Conservation (phyloP, 306 rosid species). For the Cucurbita maxima region DNA sequence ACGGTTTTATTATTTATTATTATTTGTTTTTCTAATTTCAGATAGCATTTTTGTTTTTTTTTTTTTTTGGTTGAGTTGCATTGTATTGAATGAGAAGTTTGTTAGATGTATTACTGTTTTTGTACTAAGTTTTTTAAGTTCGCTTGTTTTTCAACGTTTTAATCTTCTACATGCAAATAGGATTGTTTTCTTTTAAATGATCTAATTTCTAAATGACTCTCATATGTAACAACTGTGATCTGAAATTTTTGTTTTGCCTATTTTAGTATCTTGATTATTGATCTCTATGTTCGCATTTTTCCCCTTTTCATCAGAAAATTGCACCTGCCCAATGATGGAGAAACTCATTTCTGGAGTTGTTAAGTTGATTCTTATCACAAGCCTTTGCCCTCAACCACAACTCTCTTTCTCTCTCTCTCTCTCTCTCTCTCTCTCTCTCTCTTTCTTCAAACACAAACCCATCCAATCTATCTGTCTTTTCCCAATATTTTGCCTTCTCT, state of each 20-base stretch:
- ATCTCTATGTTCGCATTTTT: background rate
- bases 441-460: background rate
- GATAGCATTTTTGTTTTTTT: background rate
- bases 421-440: constrained; percentile 2
- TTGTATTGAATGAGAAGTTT: background rate
- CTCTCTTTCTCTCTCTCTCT: background rate
- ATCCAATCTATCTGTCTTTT: background rate
- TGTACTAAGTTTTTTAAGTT: background rate
- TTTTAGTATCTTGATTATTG: background rate
- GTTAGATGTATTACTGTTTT: background rate
- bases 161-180: background rate
- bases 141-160: background rate
- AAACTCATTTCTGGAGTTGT: background rate
- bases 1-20: background rate
- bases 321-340: background rate
- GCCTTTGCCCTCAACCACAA: background rate
- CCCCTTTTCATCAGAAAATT: background rate
- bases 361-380: background rate
- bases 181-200: background rate
- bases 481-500: background rate
- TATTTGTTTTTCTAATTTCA: background rate
- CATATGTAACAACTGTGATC: background rate
- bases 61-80: background rate
- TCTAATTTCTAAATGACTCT: background rate
- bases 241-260: background rate